Percentiles rank a stretch among this genome's conserved stretches.
phyloP scores from a whole-genome alignment of 1,284 basidiomycete species.

The Ustilago curta region DNA sequence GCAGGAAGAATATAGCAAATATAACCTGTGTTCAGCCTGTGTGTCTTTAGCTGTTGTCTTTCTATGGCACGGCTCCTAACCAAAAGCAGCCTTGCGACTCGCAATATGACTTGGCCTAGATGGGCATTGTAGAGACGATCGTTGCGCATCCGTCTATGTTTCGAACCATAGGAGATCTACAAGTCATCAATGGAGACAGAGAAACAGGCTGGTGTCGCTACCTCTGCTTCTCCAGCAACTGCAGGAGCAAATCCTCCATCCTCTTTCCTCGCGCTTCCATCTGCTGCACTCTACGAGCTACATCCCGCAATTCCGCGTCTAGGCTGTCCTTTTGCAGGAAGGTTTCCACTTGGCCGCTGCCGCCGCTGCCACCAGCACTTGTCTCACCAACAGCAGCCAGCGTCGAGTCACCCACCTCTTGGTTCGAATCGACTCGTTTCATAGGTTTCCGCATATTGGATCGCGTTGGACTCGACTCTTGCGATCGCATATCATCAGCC shows the following conservation, averaged over 20 bases:
- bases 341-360: background rate
- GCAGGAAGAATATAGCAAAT: no score
- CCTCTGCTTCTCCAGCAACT: conserved; percentile 29
- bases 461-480: conserved; percentile 16
- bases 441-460: background rate
- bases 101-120: no score
- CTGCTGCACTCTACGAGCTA: conserved; percentile 35
- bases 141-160: no score
- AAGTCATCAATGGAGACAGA: no score
- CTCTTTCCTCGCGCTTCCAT: conserved; percentile 45
- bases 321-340: conserved; percentile 11
- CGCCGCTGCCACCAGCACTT: background rate
- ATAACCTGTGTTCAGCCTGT: no score
- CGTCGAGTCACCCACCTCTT: background rate
- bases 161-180: no score
- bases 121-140: no score
- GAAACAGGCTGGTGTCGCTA: background rate
- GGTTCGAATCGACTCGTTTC: conserved; percentile 2
- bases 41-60: no score
- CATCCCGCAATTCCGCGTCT: conserved; percentile 27
- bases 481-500: background rate
- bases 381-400: conserved; percentile 12
- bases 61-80: no score
- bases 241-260: conserved; percentile 48
- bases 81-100: background rate